Conservation (phyloP, 202 grass and related monocot genomes). For the Bolboschoenoplectus hybrid region DNA sequence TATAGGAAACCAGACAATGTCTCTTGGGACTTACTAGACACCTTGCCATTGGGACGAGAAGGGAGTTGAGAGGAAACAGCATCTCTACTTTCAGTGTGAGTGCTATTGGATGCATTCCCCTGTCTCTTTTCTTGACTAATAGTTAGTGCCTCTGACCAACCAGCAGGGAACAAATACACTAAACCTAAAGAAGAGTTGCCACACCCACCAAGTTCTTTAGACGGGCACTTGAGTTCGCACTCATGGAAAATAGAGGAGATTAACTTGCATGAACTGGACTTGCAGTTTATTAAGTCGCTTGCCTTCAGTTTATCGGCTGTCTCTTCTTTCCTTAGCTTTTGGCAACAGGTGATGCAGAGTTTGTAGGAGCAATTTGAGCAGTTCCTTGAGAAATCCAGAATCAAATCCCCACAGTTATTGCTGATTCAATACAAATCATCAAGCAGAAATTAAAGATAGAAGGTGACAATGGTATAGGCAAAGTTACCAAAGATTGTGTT, state of each 20-base stretch:
- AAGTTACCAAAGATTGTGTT: neutral
- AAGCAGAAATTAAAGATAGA: neutral
- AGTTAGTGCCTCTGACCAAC: slow-evolving; percentile 57
- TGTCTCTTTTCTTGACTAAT: slow-evolving; percentile 50
- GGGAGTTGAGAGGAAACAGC: slow-evolving; percentile 40
- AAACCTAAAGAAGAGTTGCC: slow-evolving; percentile 63
- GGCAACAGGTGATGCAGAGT: slow-evolving; percentile 62
- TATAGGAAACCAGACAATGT: slow-evolving; percentile 45
- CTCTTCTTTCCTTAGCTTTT: slow-evolving; percentile 63
- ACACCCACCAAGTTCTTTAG: slow-evolving; percentile 79
- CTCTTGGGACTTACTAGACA: slow-evolving; percentile 49
- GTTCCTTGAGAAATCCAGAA: slow-evolving; percentile 61
- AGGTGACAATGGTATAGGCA: neutral
- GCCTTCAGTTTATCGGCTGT: slow-evolving; percentile 34
- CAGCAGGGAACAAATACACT: slow-evolving; percentile 55
- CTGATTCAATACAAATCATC: slow-evolving; percentile 55
- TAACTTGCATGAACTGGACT: slow-evolving; percentile 29
- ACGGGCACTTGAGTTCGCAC: slow-evolving; percentile 71
- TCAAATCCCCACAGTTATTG: slow-evolving; percentile 67
- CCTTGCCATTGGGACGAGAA: slow-evolving; percentile 55
- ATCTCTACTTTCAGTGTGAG: slow-evolving; percentile 61
- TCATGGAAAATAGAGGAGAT: slow-evolving; percentile 37
- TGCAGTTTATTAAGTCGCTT: slow-evolving; percentile 23
- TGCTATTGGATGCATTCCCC: slow-evolving; percentile 49
- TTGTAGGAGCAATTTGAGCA: slow-evolving; percentile 78